phyloP scores from a whole-genome alignment of 257 asterid genomes.

The Plantago major region DNA sequence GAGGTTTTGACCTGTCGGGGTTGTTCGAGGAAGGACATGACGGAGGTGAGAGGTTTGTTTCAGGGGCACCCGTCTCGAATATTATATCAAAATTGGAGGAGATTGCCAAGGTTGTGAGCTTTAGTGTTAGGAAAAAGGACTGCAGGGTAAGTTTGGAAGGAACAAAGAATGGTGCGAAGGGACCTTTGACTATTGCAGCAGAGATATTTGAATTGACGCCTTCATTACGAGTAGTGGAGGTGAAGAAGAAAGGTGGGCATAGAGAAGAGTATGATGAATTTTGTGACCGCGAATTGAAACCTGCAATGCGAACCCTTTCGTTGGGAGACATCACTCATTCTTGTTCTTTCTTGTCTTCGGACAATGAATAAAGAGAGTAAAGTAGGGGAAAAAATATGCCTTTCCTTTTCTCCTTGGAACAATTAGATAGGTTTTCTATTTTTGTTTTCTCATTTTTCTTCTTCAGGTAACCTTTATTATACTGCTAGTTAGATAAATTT shows the following conservation, averaged over 20 bases:
- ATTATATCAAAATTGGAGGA: slow-evolving; percentile 81
- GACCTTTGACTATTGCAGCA: slow-evolving; percentile 86
- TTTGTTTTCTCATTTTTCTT: neutral
- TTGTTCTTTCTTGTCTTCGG: slow-evolving; percentile 22
- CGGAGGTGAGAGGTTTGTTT: slow-evolving; percentile 59
- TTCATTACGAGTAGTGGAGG: slow-evolving; percentile 78
- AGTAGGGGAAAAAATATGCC: slow-evolving; percentile 6
- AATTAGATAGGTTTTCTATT: neutral
- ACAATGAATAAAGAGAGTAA: slow-evolving; percentile 19
- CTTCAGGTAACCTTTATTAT: neutral
- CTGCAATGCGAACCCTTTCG: slow-evolving; percentile 59
- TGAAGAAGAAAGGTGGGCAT: slow-evolving; percentile 85
- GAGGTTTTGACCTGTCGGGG: slow-evolving; percentile 85
- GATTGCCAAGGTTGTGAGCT: slow-evolving; percentile 82
- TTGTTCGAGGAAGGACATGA: slow-evolving; percentile 79
- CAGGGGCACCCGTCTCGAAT: slow-evolving; percentile 71
- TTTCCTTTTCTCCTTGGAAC: neutral
- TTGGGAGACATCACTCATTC: slow-evolving; percentile 13
- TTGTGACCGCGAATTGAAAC: slow-evolving; percentile 60
- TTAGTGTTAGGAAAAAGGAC: slow-evolving; percentile 85
- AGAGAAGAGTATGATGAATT: slow-evolving; percentile 68
- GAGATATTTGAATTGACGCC: slow-evolving; percentile 93
- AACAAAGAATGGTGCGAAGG: slow-evolving; percentile 73
- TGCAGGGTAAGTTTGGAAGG: slow-evolving; percentile 86
- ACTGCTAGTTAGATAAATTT: slow-evolving; percentile 10